Conservation (phyloP, 495 filamentous ascomycete species). For the Polyplosphaeria fusca region DNA sequence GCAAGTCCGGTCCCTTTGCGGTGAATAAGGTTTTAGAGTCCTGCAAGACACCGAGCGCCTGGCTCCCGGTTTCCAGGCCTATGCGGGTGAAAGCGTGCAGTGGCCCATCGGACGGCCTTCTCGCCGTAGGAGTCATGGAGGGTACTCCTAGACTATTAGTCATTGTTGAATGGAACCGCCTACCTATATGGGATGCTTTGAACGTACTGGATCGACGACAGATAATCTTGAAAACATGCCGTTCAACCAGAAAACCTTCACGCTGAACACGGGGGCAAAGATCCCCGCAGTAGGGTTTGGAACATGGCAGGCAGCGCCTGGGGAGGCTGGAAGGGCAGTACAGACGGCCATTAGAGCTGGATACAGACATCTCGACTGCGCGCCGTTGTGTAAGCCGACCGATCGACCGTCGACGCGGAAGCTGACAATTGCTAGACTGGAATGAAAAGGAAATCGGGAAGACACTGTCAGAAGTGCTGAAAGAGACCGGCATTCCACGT, state of each 20-base stretch:
- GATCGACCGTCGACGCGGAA: not conserved
- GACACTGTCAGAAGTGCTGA: slow-evolving; percentile 2
- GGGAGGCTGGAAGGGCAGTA: slow-evolving; percentile 11
- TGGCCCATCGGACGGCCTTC: no score
- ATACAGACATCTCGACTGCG: slow-evolving; percentile 22
- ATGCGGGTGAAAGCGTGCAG: no score
- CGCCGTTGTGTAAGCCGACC: slow-evolving; percentile 6
- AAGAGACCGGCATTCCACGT: slow-evolving; percentile 7
- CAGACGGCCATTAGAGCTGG: slow-evolving; percentile 13
- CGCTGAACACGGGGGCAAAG: slow-evolving; percentile 16
- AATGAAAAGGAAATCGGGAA: slow-evolving; percentile 24
- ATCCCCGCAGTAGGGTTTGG: slow-evolving; percentile 20
- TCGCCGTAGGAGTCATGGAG: no score
- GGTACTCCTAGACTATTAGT: no score
- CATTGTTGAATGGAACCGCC: no score
- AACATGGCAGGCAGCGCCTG: slow-evolving; percentile 14
- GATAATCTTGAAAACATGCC: no score
- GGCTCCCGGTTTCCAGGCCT: no score
- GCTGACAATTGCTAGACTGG: slow-evolving; percentile 8
- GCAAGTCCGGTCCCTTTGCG: no score
- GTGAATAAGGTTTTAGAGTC: no score
- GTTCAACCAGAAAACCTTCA: slow-evolving; percentile 13
- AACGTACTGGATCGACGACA: no score
- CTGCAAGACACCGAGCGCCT: no score
- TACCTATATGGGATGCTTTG: no score